Evolutionary conservation across 106 monocot genomes (phyloP).

Genomic region (Dendrobium officinale): DNA sequence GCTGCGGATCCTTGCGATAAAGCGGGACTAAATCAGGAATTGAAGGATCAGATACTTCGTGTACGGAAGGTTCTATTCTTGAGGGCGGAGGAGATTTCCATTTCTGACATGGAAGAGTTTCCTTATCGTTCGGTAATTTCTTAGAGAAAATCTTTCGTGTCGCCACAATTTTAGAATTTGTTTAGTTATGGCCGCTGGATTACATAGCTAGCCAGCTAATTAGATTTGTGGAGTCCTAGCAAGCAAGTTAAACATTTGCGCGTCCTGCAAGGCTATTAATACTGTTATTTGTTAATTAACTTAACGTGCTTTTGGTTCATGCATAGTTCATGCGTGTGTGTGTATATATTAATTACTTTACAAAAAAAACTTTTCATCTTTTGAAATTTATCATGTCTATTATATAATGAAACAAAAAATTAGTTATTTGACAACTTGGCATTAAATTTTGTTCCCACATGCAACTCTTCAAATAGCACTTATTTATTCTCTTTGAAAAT

Average conservation of each 20-base stretch:
- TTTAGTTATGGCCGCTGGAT: background rate
- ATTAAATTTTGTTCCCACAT: no score
- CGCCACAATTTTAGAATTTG: background rate
- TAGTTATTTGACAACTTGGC: no score
- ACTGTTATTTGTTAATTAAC: background rate
- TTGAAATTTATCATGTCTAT: background rate
- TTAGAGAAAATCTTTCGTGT: background rate
- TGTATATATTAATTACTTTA: background rate
- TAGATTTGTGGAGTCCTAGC: background rate
- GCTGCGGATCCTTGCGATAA: slow-evolving; percentile 7
- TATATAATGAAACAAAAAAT: background rate
- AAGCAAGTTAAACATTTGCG: no score
- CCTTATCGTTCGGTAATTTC: slow-evolving; percentile 17
- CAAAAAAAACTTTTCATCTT: background rate
- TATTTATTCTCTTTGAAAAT: no score
- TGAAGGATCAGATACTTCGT: slow-evolving; percentile 5
- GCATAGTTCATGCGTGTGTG: background rate
- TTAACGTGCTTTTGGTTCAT: background rate
- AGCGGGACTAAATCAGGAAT: background rate
- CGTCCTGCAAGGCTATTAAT: background rate
- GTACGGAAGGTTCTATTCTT: slow-evolving; percentile 12
- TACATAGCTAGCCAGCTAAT: background rate
- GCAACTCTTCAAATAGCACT: no score
- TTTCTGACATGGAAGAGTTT: slow-evolving; percentile 8
- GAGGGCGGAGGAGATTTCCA: slow-evolving; percentile 13